Evolutionary conservation across 305 asterid genomes (phyloP), one percentile per base, ranked within the genome.

Genomic region (Solanum hybrid): DNA sequence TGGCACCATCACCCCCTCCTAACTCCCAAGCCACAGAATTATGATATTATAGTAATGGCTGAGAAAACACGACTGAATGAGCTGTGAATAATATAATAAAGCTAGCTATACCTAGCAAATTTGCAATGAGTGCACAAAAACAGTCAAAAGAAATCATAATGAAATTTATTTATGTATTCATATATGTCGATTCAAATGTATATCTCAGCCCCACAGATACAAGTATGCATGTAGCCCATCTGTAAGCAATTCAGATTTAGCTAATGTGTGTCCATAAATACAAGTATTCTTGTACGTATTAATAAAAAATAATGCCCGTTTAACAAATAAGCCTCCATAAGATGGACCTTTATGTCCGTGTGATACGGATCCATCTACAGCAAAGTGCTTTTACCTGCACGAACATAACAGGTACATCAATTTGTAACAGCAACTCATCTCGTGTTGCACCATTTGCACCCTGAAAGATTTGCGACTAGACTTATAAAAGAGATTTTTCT

Each of bases 341-440:
- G 45, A 29, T 51, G 29, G 45, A 57, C 45, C 45, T 4, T 82
- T 12, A 4, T 89, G 51, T 88, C 61, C 36, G 29, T 29, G 84
- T 36, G 77, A 57, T 4, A 85, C 3, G 2, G 36, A 88, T 45
- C 32, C 77, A 51, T 89, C 78, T 78, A 90, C 75, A 34, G 17
- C 14, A 15, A 76, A 80, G 90, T 79, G 84, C 57, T 88, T 41
- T 92, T 90, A 96, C 98, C 96, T 96, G 99, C 86, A 96, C 97
- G 94, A 96, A 97, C 91, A 97, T 93, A 84, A 95, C 94, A 33
- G 97, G 98, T 91, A 89, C 93, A 5, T 90, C 90, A 89, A 94
- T 96, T 89, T 94, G 94, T 93, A 97, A 89, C 33, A 97, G 93
- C 24, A 94, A 92, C 89, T 95, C 98, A 90, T 96, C 98, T 38